These are phyloP conservation scores for Claviceps digitariae DNA, from an alignment of 2,329 filamentous ascomycete species.

Conservation along the genomic window DNA sequence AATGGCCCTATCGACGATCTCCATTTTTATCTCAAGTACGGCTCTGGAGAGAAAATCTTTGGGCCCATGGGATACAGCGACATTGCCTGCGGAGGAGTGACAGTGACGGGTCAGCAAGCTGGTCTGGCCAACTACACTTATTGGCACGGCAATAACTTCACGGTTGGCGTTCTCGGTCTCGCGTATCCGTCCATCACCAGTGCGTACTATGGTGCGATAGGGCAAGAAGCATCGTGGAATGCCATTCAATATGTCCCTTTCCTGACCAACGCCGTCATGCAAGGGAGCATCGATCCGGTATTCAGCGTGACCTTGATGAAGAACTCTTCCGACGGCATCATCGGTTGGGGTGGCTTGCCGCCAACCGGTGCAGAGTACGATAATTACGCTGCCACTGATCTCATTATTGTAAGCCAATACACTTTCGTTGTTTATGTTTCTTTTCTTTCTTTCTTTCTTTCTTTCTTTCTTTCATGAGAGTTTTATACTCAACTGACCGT, in stretches of 20 bases:
- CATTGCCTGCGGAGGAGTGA: slow-evolving; percentile 30
- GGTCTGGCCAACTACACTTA: slow-evolving; percentile 34
- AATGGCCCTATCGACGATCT: slow-evolving; percentile 24
- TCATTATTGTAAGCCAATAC: slow-evolving; percentile 28
- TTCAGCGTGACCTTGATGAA: slow-evolving; percentile 36
- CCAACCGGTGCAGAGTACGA: slow-evolving; percentile 19
- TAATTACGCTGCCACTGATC: slow-evolving; percentile 22
- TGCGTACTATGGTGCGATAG: slow-evolving; percentile 27
- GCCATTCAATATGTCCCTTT: slow-evolving; percentile 32
- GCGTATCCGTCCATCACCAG: slow-evolving; percentile 37
- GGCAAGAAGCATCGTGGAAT: slow-evolving; percentile 25
- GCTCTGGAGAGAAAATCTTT: slow-evolving; percentile 33
- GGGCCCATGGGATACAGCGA: slow-evolving; percentile 35
- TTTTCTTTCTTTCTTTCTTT: neutral
- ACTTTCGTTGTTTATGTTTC: no score
- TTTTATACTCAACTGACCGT: neutral
- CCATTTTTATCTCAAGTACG: slow-evolving; percentile 33
- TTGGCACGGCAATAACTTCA: slow-evolving; percentile 39
- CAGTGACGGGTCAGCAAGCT: slow-evolving; percentile 31
- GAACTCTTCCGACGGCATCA: slow-evolving; percentile 30
- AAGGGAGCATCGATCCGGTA: slow-evolving; percentile 29
- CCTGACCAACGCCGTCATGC: slow-evolving; percentile 32
- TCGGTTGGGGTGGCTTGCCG: slow-evolving; percentile 34
- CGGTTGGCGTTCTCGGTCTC: slow-evolving; percentile 36
- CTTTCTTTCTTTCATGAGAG: neutral